Percentiles rank a stretch among this genome's conserved stretches.
Evolutionary conservation across 78 protist genomes (phyloP).

Genomic region (Chrysochromulina parva): DNA sequence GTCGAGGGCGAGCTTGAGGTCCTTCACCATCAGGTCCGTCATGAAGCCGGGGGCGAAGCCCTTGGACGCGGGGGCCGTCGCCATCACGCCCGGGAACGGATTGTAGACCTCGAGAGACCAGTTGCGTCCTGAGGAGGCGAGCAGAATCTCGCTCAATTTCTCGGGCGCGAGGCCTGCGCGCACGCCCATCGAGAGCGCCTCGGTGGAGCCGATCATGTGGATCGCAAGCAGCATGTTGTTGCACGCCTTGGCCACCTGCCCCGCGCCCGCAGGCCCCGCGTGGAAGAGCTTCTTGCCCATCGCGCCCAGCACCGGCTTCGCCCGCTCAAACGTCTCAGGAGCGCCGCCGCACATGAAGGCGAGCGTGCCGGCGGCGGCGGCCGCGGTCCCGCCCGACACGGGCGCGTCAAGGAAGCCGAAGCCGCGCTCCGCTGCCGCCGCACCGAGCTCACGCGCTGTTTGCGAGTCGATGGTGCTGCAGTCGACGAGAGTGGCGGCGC

Average conservation of each 20-base stretch:
- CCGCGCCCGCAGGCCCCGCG: neutral
- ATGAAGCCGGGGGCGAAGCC: neutral
- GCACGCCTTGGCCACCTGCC: slow-evolving; percentile 2
- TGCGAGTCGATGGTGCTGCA: neutral
- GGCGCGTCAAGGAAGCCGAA: slow-evolving; percentile 1
- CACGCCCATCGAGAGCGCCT: neutral
- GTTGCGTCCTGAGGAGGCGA: neutral
- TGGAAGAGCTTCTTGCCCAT: neutral
- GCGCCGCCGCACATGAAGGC: neutral
- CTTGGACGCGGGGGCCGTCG: neutral
- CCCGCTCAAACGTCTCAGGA: neutral
- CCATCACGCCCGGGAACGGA: neutral
- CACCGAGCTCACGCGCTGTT: neutral
- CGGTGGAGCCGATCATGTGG: neutral
- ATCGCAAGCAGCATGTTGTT: neutral
- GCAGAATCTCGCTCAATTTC: neutral
- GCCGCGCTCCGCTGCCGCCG: neutral
- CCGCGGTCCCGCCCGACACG: neutral
- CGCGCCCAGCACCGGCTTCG: neutral
- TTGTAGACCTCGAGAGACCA: neutral
- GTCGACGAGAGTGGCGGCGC: neutral
- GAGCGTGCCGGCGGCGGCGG: neutral
- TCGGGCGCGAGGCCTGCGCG: neutral
- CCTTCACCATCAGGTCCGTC: neutral
- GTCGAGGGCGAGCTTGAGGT: neutral